phyloP scores from a whole-genome alignment of 2,329 filamentous ascomycete species.

The Hypoxylon sp. region DNA sequence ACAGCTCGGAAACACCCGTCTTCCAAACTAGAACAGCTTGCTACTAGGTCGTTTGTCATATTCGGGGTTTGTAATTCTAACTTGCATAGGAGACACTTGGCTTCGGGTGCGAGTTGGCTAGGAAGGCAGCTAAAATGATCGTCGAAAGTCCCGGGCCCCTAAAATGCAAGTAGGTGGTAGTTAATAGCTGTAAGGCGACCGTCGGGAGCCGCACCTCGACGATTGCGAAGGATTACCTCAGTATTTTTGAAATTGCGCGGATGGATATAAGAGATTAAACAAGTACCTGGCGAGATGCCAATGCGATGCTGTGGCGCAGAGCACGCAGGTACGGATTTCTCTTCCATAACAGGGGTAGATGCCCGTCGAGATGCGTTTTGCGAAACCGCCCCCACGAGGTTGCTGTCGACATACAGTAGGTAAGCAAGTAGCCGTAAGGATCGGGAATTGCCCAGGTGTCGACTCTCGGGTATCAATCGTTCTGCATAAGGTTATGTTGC shows the following conservation, averaged over 20 bases:
- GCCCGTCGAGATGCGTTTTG: constrained; percentile 29
- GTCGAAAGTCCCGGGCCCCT: not conserved
- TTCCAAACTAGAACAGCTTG: constrained; percentile 2
- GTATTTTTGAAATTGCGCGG: not conserved
- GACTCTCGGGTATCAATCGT: constrained; percentile 40
- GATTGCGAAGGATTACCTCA: constrained; percentile 14
- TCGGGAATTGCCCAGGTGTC: constrained; percentile 43
- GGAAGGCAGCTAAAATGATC: not conserved
- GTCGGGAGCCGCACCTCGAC: constrained; percentile 28
- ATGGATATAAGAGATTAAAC: constrained; percentile 1
- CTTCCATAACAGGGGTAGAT: constrained; percentile 30
- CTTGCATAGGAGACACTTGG: not conserved
- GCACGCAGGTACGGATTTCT: constrained; percentile 20
- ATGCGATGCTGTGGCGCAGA: constrained; percentile 24
- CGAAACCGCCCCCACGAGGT: constrained; percentile 42
- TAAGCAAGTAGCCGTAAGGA: constrained; percentile 41
- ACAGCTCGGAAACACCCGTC: constrained; percentile 20
- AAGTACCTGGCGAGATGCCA: not conserved
- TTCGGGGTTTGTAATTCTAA: not conserved
- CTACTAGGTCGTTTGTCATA: not conserved
- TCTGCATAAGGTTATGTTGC: constrained; percentile 42
- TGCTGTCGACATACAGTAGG: constrained; percentile 32
- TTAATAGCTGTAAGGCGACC: constrained; percentile 17
- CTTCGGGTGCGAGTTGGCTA: not conserved
- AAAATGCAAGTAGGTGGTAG: constrained; percentile 13